Conservation (phyloP, 345 rosid genomes). For the Aquilaria malaccensis region DNA sequence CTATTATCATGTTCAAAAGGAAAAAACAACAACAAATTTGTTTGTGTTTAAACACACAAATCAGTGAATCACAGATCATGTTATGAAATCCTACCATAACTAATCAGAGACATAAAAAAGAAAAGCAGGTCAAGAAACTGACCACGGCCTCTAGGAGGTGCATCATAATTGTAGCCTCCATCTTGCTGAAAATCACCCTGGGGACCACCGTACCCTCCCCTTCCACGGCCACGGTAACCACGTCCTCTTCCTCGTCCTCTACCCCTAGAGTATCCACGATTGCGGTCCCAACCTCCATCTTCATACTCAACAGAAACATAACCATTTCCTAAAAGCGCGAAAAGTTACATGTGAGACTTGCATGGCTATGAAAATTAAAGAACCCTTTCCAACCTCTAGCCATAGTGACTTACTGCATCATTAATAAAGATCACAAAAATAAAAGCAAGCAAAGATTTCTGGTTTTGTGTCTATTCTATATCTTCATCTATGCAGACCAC, state of each 20-base stretch:
- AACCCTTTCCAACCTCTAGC: too few relatives aligned
- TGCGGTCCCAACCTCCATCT: slow-evolving; percentile 72
- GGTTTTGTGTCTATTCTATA: too few relatives aligned
- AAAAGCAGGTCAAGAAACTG: background rate
- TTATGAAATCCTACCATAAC: too few relatives aligned
- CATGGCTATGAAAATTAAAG: too few relatives aligned
- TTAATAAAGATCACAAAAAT: too few relatives aligned
- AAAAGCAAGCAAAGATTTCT: slow-evolving; percentile 4
- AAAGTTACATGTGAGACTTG: too few relatives aligned
- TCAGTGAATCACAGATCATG: too few relatives aligned
- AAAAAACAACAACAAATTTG: too few relatives aligned
- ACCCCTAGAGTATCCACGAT: slow-evolving; percentile 61
- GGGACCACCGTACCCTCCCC: slow-evolving; percentile 82
- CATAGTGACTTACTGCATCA: too few relatives aligned
- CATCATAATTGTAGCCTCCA: slow-evolving; percentile 58
- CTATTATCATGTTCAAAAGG: too few relatives aligned
- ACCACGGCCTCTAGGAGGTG: slow-evolving; percentile 38
- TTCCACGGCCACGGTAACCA: slow-evolving; percentile 66
- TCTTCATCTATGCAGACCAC: background rate
- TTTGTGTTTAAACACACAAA: too few relatives aligned
- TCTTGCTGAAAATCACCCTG: slow-evolving; percentile 56
- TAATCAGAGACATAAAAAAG: too few relatives aligned
- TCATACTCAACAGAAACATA: slow-evolving; percentile 56
- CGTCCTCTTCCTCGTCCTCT: slow-evolving; percentile 92
- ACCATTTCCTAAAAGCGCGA: slow-evolving; percentile 48